phyloP scores from a whole-genome alignment of 1,139 yeast genomes.

The Kluyveromyces sp. region DNA sequence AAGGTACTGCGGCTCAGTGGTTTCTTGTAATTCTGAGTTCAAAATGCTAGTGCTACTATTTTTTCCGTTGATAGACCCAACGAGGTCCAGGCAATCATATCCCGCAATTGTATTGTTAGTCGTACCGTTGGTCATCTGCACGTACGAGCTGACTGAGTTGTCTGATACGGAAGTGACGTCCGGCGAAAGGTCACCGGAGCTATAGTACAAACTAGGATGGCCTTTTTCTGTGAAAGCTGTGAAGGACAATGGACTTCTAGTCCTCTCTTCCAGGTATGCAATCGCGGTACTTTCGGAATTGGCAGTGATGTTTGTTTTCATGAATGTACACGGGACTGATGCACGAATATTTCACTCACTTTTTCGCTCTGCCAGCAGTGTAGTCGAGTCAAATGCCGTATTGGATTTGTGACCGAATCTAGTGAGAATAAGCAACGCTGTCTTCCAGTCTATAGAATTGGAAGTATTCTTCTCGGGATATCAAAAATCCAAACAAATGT shows the following conservation, averaged over 20 bases:
- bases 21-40: neutral
- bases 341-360: too few species aligned
- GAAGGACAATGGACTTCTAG: neutral
- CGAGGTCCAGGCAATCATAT: neutral
- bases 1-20: neutral
- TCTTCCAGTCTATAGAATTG: neutral
- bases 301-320: neutral
- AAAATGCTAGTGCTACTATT: neutral
- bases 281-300: neutral
- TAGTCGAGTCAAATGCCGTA: neutral
- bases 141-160: neutral
- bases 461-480: too few species aligned
- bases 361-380: too few species aligned
- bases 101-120: neutral
- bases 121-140: neutral
- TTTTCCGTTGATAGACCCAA: neutral
- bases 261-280: neutral
- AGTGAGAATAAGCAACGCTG: neutral
- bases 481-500: too few species aligned
- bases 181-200: neutral
- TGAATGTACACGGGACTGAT: neutral
- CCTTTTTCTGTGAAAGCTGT: neutral
- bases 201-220: neutral
- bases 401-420: neutral
- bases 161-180: neutral